phyloP scores from a whole-genome alignment of 78 protist species.

The slime mould (Dictyostelium discoideum) region DNA sequence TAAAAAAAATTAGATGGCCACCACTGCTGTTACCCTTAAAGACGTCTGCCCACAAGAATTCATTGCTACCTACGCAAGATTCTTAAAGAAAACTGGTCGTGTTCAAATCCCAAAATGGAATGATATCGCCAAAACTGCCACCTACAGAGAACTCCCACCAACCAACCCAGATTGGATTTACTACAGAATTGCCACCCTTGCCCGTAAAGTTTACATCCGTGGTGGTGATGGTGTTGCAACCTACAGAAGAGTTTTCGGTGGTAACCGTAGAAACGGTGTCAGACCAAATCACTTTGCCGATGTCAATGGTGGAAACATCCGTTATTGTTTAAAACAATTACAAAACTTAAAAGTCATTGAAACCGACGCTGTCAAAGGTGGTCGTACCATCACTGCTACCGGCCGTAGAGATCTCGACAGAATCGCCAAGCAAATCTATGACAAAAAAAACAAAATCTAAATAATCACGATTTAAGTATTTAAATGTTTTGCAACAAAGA shows the following conservation, averaged over 20 bases:
- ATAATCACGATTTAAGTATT: neutral
- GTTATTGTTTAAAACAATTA: constrained; percentile 89
- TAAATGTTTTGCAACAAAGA: neutral
- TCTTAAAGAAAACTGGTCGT: constrained; percentile 93
- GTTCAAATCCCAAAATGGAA: constrained; percentile 95
- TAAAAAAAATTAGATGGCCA: neutral
- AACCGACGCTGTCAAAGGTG: constrained; percentile 78
- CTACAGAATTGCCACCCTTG: constrained; percentile 95
- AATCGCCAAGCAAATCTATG: constrained; percentile 85
- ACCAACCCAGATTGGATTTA: constrained; percentile 98
- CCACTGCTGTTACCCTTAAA: constrained; percentile 89
- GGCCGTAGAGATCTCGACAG: constrained; percentile 91
- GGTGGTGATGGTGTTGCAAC: constrained; percentile 89
- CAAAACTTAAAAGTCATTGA: constrained; percentile 81
- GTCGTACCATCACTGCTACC: constrained; percentile 83
- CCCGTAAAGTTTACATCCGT: constrained; percentile 92
- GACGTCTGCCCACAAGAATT: constrained; percentile 95
- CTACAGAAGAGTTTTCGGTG: constrained; percentile 85
- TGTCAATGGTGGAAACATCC: constrained; percentile 89
- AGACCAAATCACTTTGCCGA: constrained; percentile 72
- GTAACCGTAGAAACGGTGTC: constrained; percentile 80
- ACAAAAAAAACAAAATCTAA: constrained; percentile 52
- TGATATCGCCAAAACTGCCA: constrained; percentile 96
- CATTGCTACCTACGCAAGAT: constrained; percentile 93
- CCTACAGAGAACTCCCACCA: constrained; percentile 96